phyloP scores from a whole-genome alignment of 2,329 filamentous ascomycete genomes.

The Calycina herbarum region DNA sequence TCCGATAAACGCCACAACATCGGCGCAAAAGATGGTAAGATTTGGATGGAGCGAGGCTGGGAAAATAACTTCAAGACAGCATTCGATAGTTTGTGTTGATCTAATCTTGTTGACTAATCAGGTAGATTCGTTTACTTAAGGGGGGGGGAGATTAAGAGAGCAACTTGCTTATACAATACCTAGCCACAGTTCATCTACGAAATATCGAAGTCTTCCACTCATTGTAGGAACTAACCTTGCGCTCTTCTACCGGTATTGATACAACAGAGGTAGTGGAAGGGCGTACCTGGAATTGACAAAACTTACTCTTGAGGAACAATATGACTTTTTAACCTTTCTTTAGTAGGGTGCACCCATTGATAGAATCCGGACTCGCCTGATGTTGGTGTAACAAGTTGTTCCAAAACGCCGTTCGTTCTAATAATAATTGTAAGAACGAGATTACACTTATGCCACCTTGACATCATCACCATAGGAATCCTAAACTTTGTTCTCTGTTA shows the following conservation, averaged over 20 bases:
- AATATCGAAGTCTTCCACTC: too few species aligned
- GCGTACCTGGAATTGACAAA: too few species aligned
- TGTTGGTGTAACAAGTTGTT: neutral
- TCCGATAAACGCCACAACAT: constrained; percentile 2
- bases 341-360: neutral
- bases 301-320: too few species aligned
- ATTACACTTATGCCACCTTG: constrained; percentile 1
- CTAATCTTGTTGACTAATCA: neutral
- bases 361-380: neutral
- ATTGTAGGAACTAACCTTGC: too few species aligned
- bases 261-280: too few species aligned
- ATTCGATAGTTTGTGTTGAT: neutral
- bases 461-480: neutral
- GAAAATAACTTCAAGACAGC: neutral
- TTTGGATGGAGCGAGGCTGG: too few species aligned
- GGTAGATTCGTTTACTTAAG: neutral
- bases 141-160: too few species aligned
- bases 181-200: too few species aligned
- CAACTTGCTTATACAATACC: too few species aligned
- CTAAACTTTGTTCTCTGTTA: neutral
- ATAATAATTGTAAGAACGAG: neutral
- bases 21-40: neutral
- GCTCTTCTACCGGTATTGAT: too few species aligned
- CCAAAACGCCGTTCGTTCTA: neutral
- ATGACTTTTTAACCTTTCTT: too few species aligned